Conservation (phyloP, 306 rosid species). For the Gastrolobium bilobum region DNA sequence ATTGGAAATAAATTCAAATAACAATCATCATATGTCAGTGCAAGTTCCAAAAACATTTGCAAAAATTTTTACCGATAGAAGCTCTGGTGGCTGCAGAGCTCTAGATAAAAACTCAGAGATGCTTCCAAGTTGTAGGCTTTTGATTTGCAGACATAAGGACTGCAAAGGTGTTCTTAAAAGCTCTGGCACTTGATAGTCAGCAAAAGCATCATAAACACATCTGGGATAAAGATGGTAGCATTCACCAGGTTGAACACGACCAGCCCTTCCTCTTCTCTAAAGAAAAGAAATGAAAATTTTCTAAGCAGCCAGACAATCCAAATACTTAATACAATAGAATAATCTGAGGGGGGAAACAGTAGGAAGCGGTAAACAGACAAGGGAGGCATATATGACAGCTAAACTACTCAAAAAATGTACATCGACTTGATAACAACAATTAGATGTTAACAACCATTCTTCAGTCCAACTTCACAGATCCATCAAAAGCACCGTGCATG, state of each 20-base stretch:
- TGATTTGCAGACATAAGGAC: slow-evolving; percentile 95
- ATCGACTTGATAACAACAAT: slow-evolving; percentile 30
- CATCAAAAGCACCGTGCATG: slow-evolving; percentile 26
- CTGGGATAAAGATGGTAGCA: slow-evolving; percentile 95
- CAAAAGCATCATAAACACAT: slow-evolving; percentile 86
- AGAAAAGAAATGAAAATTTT: slow-evolving; percentile 25
- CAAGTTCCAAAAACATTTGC: slow-evolving; percentile 45
- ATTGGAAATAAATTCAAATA: slow-evolving; percentile 35
- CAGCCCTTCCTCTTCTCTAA: slow-evolving; percentile 99
- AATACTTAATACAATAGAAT: slow-evolving; percentile 38
- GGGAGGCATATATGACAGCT: slow-evolving; percentile 25
- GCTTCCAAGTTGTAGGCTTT: slow-evolving; percentile 93
- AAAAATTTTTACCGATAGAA: slow-evolving; percentile 73
- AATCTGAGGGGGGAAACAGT: slow-evolving; percentile 39
- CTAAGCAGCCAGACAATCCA: slow-evolving; percentile 36
- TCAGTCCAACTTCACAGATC: slow-evolving; percentile 40
- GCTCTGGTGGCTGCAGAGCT: slow-evolving; percentile 94
- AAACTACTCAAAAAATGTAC: slow-evolving; percentile 23
- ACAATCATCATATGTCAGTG: slow-evolving; percentile 33
- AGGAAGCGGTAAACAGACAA: slow-evolving; percentile 16
- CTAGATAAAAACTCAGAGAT: slow-evolving; percentile 92
- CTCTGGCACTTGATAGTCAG: slow-evolving; percentile 94
- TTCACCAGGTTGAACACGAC: slow-evolving; percentile 96
- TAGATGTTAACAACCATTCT: slow-evolving; percentile 19
- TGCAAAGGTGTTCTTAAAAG: slow-evolving; percentile 97